phyloP scores from a whole-genome alignment of 805 yeast species.

The Starmerella cellae region DNA sequence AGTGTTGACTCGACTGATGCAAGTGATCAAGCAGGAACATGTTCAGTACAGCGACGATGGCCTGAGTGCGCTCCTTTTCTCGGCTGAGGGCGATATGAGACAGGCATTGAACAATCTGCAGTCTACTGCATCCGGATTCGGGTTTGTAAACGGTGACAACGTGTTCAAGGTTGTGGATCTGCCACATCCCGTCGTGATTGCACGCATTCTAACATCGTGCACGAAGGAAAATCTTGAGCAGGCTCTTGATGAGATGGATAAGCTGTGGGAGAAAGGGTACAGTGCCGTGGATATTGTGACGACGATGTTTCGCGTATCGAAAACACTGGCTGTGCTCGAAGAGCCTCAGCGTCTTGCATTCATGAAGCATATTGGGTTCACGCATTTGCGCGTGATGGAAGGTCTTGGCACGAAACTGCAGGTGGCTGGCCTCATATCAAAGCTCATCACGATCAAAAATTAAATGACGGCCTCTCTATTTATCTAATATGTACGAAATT shows the following conservation, averaged over 20 bases:
- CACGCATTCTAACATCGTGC: slow-evolving; percentile 45
- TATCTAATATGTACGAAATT: too few relatives aligned
- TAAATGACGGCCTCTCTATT: background rate
- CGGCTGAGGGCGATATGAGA: slow-evolving; percentile 98
- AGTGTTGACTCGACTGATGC: slow-evolving; percentile 60
- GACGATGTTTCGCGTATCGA: slow-evolving; percentile 78
- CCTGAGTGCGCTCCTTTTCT: slow-evolving; percentile 76
- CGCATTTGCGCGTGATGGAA: slow-evolving; percentile 84
- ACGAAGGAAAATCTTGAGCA: slow-evolving; percentile 40
- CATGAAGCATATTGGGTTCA: slow-evolving; percentile 75
- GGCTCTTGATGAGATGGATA: slow-evolving; percentile 49
- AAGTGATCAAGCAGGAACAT: slow-evolving; percentile 54
- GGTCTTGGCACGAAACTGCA: slow-evolving; percentile 86
- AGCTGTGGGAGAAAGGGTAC: slow-evolving; percentile 81
- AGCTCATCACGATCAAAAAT: slow-evolving; percentile 20
- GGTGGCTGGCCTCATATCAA: slow-evolving; percentile 68
- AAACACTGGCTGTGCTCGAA: slow-evolving; percentile 51
- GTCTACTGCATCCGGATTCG: slow-evolving; percentile 88
- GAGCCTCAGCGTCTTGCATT: slow-evolving; percentile 63
- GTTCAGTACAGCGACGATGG: slow-evolving; percentile 82
- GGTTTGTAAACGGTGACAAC: slow-evolving; percentile 76
- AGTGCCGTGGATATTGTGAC: slow-evolving; percentile 86
- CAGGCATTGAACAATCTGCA: slow-evolving; percentile 93
- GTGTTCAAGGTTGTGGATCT: slow-evolving; percentile 92
- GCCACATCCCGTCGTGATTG: slow-evolving; percentile 83